A percentile compares a stretch with the other conserved stretches of the same genome.
Conservation (phyloP, 257 asterid genomes). For the Solanum chiquidenum region DNA sequence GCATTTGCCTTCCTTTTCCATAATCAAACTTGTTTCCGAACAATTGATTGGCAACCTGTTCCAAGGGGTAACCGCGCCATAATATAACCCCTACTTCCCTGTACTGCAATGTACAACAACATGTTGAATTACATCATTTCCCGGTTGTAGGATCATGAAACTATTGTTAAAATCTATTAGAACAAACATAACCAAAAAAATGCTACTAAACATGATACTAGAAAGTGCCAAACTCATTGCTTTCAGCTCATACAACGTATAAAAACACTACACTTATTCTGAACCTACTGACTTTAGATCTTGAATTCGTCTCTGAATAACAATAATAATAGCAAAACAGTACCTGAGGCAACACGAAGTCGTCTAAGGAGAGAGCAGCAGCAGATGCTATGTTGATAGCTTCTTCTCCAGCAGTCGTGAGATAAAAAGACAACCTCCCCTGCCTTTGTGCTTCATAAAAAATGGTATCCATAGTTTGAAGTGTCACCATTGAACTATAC, state of each 20-base stretch:
- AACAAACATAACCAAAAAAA: not conserved
- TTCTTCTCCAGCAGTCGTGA: conserved; percentile 82
- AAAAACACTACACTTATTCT: not conserved
- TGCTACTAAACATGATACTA: not conserved
- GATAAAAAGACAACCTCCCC: conserved; percentile 73
- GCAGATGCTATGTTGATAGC: conserved; percentile 82
- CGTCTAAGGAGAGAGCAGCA: conserved; percentile 68
- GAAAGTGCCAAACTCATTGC: not conserved
- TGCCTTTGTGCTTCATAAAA: conserved; percentile 87
- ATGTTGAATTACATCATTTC: not conserved
- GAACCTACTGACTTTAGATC: not conserved
- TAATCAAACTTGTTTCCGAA: conserved; percentile 60
- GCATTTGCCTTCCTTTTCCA: conserved; percentile 99
- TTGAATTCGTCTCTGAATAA: not conserved
- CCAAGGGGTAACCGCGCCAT: conserved; percentile 84
- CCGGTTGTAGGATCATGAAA: not conserved
- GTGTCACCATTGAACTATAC: conserved; percentile 65
- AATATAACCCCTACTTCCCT: conserved; percentile 82
- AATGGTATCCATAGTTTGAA: conserved; percentile 62
- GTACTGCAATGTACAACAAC: conserved; percentile 27
- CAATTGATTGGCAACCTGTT: conserved; percentile 68
- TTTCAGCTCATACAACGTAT: not conserved
- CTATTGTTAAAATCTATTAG: not conserved
- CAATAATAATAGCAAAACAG: not conserved
- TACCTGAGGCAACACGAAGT: conserved; percentile 35